phyloP scores from a whole-genome alignment of 2,329 filamentous ascomycete genomes.

The Fusarium paranaense region DNA sequence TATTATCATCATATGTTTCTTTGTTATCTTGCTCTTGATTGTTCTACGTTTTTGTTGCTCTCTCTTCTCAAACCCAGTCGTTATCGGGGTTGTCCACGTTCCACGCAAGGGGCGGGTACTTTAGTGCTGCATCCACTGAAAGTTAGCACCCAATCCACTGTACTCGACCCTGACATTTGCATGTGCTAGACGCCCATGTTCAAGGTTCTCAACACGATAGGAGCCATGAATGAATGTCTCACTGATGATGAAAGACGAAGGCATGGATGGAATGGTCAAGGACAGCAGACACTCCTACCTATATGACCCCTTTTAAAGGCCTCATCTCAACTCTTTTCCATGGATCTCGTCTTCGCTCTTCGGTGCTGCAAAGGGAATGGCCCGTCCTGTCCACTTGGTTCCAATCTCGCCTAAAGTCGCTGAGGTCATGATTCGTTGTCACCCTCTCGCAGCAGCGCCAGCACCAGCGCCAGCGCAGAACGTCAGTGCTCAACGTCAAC shows the following conservation, averaged over 20 bases:
- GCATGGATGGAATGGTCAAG: slow-evolving; percentile 7
- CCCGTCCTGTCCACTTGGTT: background rate
- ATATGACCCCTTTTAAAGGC: background rate
- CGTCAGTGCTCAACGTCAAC: slow-evolving; percentile 19
- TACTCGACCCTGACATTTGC: slow-evolving; percentile 30
- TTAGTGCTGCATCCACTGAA: slow-evolving; percentile 20
- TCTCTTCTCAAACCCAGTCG: background rate
- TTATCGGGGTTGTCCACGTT: background rate
- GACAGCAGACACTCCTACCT: background rate
- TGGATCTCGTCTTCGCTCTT: slow-evolving; percentile 14
- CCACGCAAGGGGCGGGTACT: background rate
- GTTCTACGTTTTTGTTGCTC: background rate
- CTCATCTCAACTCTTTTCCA: background rate
- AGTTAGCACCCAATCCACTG: background rate
- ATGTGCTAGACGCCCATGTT: slow-evolving; percentile 13
- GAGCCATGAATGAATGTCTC: slow-evolving; percentile 15
- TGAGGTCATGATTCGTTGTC: slow-evolving; percentile 38
- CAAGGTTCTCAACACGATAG: background rate
- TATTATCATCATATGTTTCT: background rate
- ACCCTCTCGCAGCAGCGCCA: background rate
- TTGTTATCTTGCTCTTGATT: background rate
- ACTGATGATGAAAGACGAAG: slow-evolving; percentile 5
- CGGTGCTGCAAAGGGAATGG: background rate
- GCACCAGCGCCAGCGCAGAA: background rate
- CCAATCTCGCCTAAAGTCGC: slow-evolving; percentile 27